Evolutionary conservation across 805 yeast species (phyloP).

Genomic region (Candida insectorum): DNA sequence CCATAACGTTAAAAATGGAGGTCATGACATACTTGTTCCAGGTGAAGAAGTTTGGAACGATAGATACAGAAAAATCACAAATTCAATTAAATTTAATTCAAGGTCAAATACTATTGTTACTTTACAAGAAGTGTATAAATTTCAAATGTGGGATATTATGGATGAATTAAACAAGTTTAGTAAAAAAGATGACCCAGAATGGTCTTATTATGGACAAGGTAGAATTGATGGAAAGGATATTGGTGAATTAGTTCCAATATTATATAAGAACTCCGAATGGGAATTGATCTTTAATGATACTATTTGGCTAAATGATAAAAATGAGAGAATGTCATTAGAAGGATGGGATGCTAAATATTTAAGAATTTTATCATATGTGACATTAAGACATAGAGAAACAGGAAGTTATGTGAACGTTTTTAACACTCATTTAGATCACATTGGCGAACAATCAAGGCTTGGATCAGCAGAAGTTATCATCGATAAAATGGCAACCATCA

Average conservation of each 20-base stretch:
- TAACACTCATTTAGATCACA: conserved; percentile 39
- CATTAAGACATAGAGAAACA: conserved; percentile 26
- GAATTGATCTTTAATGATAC: conserved; percentile 23
- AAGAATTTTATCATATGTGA: conserved; percentile 30
- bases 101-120: conserved; percentile 30
- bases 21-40: conserved; percentile 16
- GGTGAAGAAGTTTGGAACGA: conserved; percentile 27
- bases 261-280: conserved; percentile 29
- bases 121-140: conserved; percentile 36
- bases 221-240: conserved; percentile 22
- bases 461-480: conserved; percentile 29
- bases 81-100: conserved; percentile 25
- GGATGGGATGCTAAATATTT: conserved; percentile 40
- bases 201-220: conserved; percentile 32
- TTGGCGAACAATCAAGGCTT: conserved; percentile 26
- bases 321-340: conserved; percentile 26
- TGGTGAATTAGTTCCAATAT: conserved; percentile 33
- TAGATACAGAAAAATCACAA: conserved; percentile 15
- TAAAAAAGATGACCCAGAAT: conserved; percentile 15
- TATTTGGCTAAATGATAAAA: conserved; percentile 33
- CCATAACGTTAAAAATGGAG: conserved; percentile 33
- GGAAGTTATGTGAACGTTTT: conserved; percentile 25
- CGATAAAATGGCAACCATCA: conserved; percentile 21
- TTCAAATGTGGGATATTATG: conserved; percentile 32
- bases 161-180: conserved; percentile 20